Evolutionary conservation across 2,329 filamentous ascomycete genomes (phyloP).

Genomic region (Fusarium guadeloupense): DNA sequence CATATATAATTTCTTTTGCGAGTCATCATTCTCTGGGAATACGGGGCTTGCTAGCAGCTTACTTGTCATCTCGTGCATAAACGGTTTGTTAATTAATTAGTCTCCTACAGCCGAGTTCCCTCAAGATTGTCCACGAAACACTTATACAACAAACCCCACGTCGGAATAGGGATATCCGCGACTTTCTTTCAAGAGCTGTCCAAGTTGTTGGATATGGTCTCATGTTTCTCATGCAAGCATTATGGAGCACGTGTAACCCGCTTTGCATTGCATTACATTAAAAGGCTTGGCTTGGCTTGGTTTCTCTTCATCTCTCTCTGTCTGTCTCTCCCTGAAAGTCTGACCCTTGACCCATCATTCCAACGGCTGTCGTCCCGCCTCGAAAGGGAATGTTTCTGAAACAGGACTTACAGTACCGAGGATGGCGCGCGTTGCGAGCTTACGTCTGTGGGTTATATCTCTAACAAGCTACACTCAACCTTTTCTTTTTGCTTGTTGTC

Average conservation of each 20-base stretch:
- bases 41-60: conserved; percentile 9
- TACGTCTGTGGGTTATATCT: not conserved
- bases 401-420: conserved; percentile 24
- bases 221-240: conserved; percentile 3
- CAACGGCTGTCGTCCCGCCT: conserved; percentile 1
- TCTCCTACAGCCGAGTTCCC: not conserved
- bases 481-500: not conserved
- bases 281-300: not conserved
- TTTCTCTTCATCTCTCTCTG: not conserved
- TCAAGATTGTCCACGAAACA: not conserved
- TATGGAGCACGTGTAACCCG: conserved; percentile 21
- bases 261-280: conserved; percentile 1
- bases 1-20: conserved; percentile 15
- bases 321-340: conserved; percentile 27
- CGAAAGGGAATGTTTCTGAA: conserved; percentile 27
- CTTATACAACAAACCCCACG: not conserved
- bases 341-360: conserved; percentile 20
- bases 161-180: not conserved
- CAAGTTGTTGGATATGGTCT: conserved; percentile 1
- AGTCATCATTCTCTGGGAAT: not conserved
- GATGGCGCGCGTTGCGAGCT: conserved; percentile 1
- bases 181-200: not conserved
- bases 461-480: not conserved
- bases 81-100: conserved; percentile 7
- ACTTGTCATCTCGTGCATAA: conserved; percentile 17